Base-by-base conservation (phyloP, 1,139 yeast genomes). In the Debaryomyces coudertii region DNA sequence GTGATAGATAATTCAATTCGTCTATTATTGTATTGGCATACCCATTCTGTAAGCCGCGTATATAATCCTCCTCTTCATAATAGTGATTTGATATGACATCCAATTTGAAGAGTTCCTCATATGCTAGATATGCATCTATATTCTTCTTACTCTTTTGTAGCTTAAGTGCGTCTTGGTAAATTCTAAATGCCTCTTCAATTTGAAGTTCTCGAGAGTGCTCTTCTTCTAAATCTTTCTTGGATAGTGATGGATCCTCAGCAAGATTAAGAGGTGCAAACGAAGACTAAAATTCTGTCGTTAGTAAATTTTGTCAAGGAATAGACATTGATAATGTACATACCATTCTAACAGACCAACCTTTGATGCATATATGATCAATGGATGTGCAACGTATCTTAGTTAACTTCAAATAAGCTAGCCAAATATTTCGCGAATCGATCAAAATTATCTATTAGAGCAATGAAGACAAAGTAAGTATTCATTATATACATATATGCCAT, bases 151-250 rank as follows among this genome's bases (percentile, higher is more conserved):
- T 61, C 52, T 82, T 80, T 52, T 93, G 95, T 9, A 70, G 68
- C 9, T 66, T 63, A 33, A 95, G 68, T 0, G 97, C 97, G 24
- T 69, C 66, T 55, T 90, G 90, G 61, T 87, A 90, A 12, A 83
- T 67, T 54, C 82, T 82, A 62, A 87, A 85, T 2, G 96, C 96
- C 58, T 87, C 88, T 64, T 95, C 99, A 14, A 93, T 83, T 71
- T 90, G 82, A 31, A 80, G 85, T 58, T 93, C 99, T 46, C 96
- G 70, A 1, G 97, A 87, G 57, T 90, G 96, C 53, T 90, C 93
- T 54, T 90, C 97, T 52, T 88, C 95, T 40, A 79, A 69, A 44
- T 76, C 80, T 50, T 72, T 71, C 49, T 73, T 71, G 36, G 75
- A 65, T 4, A 59, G 50, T 8, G 79, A 67, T 40, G 85, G 87